These are phyloP conservation scores for Mortierella sp. DNA, from an alignment of 371 early-diverging fungal genomes.

Conservation along the genomic window DNA sequence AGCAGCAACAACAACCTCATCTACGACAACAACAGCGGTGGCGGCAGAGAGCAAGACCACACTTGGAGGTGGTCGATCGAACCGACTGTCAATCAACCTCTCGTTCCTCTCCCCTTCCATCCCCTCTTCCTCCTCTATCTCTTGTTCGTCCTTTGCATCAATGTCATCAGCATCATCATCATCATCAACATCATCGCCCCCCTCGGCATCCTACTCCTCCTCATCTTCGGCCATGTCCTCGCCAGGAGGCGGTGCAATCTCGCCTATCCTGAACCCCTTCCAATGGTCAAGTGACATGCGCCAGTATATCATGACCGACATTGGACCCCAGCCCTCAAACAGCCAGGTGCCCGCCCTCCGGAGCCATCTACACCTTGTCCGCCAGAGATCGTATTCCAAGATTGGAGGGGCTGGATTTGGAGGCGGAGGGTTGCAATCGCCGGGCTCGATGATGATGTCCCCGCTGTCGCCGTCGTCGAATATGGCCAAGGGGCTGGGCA, in stretches of 20 bases:
- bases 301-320: constrained; percentile 55
- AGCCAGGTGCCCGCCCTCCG: constrained; percentile 32
- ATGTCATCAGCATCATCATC: background rate
- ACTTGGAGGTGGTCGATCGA: background rate
- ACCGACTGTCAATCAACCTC: constrained; percentile 38
- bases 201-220: constrained; percentile 30
- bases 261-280: constrained; percentile 30
- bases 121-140: constrained; percentile 7
- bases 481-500: background rate
- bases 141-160: constrained; percentile 13
- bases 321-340: constrained; percentile 54
- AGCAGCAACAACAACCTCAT: background rate
- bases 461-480: constrained; percentile 1
- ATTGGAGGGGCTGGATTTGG: constrained; percentile 23
- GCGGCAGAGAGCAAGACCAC: background rate
- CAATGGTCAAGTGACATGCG: constrained; percentile 50
- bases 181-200: constrained; percentile 25
- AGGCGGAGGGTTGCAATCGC: background rate
- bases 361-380: constrained; percentile 15
- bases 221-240: constrained; percentile 37
- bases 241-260: constrained; percentile 23
- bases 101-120: constrained; percentile 29
- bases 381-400: constrained; percentile 43
- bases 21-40: background rate
- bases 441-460: background rate